Percentiles rank a stretch among this genome's conserved stretches.
Conservation (phyloP, 176 grass and related monocot species). For the Oryza rufipogon region DNA sequence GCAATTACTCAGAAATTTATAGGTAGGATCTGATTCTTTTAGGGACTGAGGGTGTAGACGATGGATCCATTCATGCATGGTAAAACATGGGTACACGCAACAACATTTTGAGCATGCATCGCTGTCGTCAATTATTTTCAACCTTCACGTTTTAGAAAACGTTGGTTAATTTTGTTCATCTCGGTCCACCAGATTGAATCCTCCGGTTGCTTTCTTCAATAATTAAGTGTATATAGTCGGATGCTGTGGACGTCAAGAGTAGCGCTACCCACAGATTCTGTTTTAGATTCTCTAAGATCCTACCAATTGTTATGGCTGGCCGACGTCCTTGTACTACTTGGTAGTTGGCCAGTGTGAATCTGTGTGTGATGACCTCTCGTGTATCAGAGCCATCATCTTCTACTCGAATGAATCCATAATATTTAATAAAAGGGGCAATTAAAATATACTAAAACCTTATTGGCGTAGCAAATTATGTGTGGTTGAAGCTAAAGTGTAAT, state of each 20-base stretch:
- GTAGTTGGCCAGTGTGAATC: background rate
- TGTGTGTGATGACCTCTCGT: background rate
- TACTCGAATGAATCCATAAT: background rate
- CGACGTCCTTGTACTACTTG: background rate
- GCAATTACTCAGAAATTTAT: no score
- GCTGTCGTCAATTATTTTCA: background rate
- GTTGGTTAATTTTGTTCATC: background rate
- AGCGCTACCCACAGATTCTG: slow-evolving; percentile 21
- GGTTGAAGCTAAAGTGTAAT: background rate
- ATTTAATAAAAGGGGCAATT: background rate
- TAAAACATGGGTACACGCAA: background rate
- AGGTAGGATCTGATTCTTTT: no score
- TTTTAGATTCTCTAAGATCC: slow-evolving; percentile 24
- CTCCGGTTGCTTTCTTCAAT: background rate
- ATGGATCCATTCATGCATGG: background rate
- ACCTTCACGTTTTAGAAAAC: background rate
- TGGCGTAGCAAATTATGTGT: no score
- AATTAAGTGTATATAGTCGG: background rate
- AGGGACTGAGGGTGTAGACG: no score
- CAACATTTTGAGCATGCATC: background rate
- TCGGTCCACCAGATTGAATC: slow-evolving; percentile 10
- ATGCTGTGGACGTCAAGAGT: background rate
- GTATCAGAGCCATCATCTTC: background rate
- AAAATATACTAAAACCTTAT: no score
- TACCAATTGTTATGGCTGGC: background rate